Conservation (phyloP, 139 green algal species). For the Coccomyxa sp. region DNA sequence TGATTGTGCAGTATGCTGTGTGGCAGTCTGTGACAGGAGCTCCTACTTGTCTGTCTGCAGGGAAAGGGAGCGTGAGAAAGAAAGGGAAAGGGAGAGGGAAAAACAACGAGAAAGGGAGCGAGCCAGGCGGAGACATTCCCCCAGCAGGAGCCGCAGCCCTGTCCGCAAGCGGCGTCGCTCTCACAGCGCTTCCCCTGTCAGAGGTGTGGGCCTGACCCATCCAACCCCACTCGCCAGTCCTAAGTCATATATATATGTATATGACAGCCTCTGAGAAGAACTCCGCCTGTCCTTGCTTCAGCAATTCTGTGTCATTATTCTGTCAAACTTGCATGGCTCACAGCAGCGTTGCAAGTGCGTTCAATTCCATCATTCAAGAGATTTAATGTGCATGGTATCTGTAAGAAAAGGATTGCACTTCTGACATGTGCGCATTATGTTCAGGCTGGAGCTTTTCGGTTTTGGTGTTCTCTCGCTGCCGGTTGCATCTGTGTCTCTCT, state of each 20-base stretch:
- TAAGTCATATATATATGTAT: too few species aligned
- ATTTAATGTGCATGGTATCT: too few species aligned
- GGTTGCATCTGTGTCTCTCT: too few species aligned
- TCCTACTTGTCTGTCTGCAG: not conserved
- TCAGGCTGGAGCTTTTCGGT: too few species aligned
- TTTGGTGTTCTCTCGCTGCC: too few species aligned
- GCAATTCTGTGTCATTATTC: not conserved
- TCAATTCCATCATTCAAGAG: not conserved
- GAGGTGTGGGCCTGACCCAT: not conserved
- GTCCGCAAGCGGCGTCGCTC: slow-evolving; percentile 1
- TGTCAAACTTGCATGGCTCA: not conserved
- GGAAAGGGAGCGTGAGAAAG: not conserved
- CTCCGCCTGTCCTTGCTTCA: not conserved
- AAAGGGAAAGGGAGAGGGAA: not conserved
- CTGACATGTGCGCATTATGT: too few species aligned
- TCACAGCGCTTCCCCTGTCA: not conserved
- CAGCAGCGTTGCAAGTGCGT: not conserved
- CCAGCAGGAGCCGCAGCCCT: slow-evolving; percentile 14
- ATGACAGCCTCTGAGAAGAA: not conserved
- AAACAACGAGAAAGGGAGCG: too few species aligned
- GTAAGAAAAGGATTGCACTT: too few species aligned
- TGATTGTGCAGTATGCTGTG: not conserved
- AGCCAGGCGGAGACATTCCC: slow-evolving; percentile 3
- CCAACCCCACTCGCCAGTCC: too few species aligned
- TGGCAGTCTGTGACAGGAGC: not conserved